These are phyloP conservation scores for Penicillium cosmopolitanum DNA, from an alignment of 495 filamentous ascomycete genomes.

Conservation along the genomic window DNA sequence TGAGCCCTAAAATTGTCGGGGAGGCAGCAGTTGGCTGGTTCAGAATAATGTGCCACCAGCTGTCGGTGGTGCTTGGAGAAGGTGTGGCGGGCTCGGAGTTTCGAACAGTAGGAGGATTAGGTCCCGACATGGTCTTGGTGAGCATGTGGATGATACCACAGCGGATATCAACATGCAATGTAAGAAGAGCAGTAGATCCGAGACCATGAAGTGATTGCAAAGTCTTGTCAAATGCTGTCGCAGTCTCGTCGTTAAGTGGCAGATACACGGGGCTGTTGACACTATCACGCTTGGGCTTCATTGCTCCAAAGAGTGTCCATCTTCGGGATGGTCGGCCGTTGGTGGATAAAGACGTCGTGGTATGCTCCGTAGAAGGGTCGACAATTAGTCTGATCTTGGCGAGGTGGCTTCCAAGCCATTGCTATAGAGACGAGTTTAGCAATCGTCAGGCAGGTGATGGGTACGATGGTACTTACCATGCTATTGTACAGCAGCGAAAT, in stretches of 20 bases:
- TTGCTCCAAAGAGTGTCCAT: constrained; percentile 74
- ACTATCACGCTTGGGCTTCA: constrained; percentile 59
- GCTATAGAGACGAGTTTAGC: constrained; percentile 39
- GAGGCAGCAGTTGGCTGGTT: constrained; percentile 80
- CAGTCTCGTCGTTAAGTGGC: constrained; percentile 86
- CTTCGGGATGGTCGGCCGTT: constrained; percentile 58
- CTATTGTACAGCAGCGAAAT: constrained; percentile 91
- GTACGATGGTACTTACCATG: constrained; percentile 59
- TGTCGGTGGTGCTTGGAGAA: constrained; percentile 56
- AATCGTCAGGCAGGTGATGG: neutral
- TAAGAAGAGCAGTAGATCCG: constrained; percentile 73
- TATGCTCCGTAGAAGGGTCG: constrained; percentile 45
- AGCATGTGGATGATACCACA: constrained; percentile 75
- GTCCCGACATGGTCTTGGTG: constrained; percentile 51
- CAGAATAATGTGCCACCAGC: constrained; percentile 72
- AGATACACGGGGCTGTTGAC: constrained; percentile 71
- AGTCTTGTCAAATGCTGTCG: constrained; percentile 81
- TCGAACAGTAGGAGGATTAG: constrained; percentile 40
- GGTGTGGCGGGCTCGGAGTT: constrained; percentile 49
- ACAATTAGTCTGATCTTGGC: constrained; percentile 74
- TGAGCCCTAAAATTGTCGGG: constrained; percentile 73
- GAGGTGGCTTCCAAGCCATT: constrained; percentile 89
- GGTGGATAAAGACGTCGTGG: constrained; percentile 38
- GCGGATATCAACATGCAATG: constrained; percentile 85
- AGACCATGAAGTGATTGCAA: constrained; percentile 78